Conservation (phyloP, 2,329 filamentous ascomycete genomes). For the Arthroderma uncinatum region DNA sequence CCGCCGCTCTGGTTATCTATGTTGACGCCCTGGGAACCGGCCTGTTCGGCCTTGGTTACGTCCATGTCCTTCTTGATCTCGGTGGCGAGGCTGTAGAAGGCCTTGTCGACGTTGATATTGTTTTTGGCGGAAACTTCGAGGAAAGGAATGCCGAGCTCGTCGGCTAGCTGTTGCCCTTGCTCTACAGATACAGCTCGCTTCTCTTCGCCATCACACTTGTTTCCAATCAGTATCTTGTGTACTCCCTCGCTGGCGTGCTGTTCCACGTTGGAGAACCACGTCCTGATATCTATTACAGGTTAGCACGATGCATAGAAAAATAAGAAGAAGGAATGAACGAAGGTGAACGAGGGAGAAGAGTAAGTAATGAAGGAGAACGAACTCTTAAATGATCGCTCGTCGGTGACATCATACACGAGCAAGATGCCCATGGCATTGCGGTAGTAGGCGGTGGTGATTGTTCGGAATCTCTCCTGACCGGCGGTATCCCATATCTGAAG, state of each 20-base stretch:
- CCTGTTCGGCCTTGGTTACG: slow-evolving; percentile 65
- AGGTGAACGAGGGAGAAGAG: slow-evolving; percentile 16
- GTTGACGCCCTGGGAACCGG: slow-evolving; percentile 51
- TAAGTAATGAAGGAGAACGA: too few relatives aligned
- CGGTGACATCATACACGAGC: slow-evolving; percentile 96
- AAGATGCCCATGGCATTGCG: slow-evolving; percentile 96
- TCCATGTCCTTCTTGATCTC: slow-evolving; percentile 99
- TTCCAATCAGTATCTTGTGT: slow-evolving; percentile 98
- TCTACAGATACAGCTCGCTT: slow-evolving; percentile 91
- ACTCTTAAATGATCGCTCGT: slow-evolving; percentile 94
- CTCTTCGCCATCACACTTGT: slow-evolving; percentile 99
- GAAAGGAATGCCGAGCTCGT: slow-evolving; percentile 95
- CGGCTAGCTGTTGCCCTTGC: slow-evolving; percentile 81
- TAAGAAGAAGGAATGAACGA: not conserved
- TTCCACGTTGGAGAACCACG: slow-evolving; percentile 98
- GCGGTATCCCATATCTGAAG: slow-evolving; percentile 99
- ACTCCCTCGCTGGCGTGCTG: slow-evolving; percentile 97
- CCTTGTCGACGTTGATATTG: slow-evolving; percentile 99
- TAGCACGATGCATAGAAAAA: not conserved
- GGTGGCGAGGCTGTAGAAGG: slow-evolving; percentile 85
- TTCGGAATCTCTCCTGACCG: slow-evolving; percentile 94
- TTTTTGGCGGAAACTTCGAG: slow-evolving; percentile 97
- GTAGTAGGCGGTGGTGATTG: slow-evolving; percentile 98
- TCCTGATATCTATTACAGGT: slow-evolving; percentile 68
- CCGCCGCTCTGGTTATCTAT: slow-evolving; percentile 52